Conservation (phyloP, 192 early-diverging fungal species). For the Oehlia diaphana region DNA sequence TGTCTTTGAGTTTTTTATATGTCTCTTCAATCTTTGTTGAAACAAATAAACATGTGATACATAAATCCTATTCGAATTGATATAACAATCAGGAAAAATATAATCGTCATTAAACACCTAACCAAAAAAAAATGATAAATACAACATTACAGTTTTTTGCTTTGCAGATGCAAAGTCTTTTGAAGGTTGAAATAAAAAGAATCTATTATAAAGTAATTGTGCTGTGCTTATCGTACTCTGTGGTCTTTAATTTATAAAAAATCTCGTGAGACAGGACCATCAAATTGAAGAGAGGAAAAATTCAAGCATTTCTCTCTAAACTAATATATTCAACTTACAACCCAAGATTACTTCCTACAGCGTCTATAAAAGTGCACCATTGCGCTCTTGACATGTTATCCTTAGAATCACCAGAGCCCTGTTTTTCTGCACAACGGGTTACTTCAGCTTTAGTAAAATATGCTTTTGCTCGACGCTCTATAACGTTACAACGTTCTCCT, state of each 20-base stretch:
- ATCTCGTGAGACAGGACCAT: background rate
- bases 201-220: constrained; percentile 56
- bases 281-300: background rate
- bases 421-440: background rate
- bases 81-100: background rate
- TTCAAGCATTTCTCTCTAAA: background rate
- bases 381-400: constrained; percentile 34
- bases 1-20: constrained; percentile 79
- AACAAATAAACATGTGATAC: constrained; percentile 73
- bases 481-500: background rate
- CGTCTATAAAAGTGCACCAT: constrained; percentile 52
- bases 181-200: constrained; percentile 53
- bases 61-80: constrained; percentile 46
- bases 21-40: constrained; percentile 89
- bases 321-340: constrained; percentile 46
- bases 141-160: background rate
- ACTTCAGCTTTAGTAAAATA: constrained; percentile 13
- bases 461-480: background rate
- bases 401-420: constrained; percentile 1
- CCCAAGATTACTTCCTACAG: constrained; percentile 54
- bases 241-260: constrained; percentile 40
- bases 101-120: background rate
- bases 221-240: constrained; percentile 62
- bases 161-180: constrained; percentile 34
- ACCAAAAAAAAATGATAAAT: background rate